Base-by-base conservation (phyloP, 768 basidiomycete species). In the Auriculariales sp. region DNA sequence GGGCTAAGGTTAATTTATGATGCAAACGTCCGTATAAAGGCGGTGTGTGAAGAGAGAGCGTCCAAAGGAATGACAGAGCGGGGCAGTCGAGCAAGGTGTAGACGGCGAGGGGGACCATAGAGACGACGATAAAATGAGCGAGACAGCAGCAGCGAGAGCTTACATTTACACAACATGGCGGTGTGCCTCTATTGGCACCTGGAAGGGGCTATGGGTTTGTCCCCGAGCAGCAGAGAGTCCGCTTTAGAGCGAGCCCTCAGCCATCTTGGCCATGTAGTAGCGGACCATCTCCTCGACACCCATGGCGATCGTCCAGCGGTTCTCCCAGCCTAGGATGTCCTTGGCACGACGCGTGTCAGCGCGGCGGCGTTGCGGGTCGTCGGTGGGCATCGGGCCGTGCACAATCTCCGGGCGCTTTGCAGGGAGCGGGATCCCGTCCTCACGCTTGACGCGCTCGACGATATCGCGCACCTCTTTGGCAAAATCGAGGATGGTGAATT, bases 401-500 rank as follows among this genome's bases (percentile, higher is more conserved):
- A 88, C 68, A 58, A 92, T 79, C 47, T 83, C 60, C 53, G 82
- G 77, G 52, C 72, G 74, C 22, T 71, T 68, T 9, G 63, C 54
- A n/a, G n/a, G n/a, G 15, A 19, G 22, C 50, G 70, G 65, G 46
- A 71, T 64, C 39, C 83, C 83, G 57, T 90, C 88, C 57, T 91
- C 83, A 56, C 75, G 73, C 66, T 97, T 88, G 14, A 99, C 89
- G 68, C 88, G 84, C 65, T 85, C 84, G 42, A 98, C 95, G 51
- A 91, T 81, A 46, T 93, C 85, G 49, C 90, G 78, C 49, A 99
- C 91, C 53, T 90, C 75, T 61, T 84, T 78, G 9, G 95, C 95
- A 64, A 98, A 98, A 54, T 94, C 83, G 46, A 82, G 79, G 58
- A 99, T 94, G 36, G 88, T 91, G 65, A 92, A 95, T 71, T 99